phyloP scores from a whole-genome alignment of 805 yeast genomes.

The Suhomyces tanzawaensis region DNA sequence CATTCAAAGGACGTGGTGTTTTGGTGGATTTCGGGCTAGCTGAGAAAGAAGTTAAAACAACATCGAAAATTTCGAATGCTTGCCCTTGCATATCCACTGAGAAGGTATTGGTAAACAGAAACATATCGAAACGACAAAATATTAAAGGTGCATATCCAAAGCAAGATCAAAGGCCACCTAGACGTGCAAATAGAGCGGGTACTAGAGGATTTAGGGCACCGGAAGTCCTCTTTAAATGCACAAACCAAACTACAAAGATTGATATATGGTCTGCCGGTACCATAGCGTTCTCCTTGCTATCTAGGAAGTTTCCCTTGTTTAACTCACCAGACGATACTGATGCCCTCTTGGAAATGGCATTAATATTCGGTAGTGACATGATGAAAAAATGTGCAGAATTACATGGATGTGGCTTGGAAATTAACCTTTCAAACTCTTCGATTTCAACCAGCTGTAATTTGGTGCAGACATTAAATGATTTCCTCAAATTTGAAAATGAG shows the following conservation, averaged over 20 bases:
- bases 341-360: slow-evolving; percentile 80
- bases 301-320: slow-evolving; percentile 87
- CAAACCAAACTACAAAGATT: slow-evolving; percentile 74
- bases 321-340: slow-evolving; percentile 92
- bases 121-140: slow-evolving; percentile 23
- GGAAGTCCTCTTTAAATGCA: slow-evolving; percentile 84
- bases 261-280: slow-evolving; percentile 96
- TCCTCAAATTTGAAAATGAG: slow-evolving; percentile 42
- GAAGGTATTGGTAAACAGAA: slow-evolving; percentile 14
- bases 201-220: slow-evolving; percentile 95
- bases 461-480: slow-evolving; percentile 26
- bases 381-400: slow-evolving; percentile 74
- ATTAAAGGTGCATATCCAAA: slow-evolving; percentile 66
- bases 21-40: slow-evolving; percentile 93
- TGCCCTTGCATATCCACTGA: slow-evolving; percentile 60
- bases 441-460: slow-evolving; percentile 30
- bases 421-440: slow-evolving; percentile 21
- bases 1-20: slow-evolving; percentile 67
- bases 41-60: slow-evolving; percentile 42
- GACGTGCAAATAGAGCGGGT: slow-evolving; percentile 96
- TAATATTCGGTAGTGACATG: slow-evolving; percentile 71
- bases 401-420: slow-evolving; percentile 87
- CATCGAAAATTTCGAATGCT: slow-evolving; percentile 21
- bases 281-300: slow-evolving; percentile 70
- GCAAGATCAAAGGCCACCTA: slow-evolving; percentile 81